phyloP scores from a whole-genome alignment of 306 rosid species.

The Gillenia trifoliata region DNA sequence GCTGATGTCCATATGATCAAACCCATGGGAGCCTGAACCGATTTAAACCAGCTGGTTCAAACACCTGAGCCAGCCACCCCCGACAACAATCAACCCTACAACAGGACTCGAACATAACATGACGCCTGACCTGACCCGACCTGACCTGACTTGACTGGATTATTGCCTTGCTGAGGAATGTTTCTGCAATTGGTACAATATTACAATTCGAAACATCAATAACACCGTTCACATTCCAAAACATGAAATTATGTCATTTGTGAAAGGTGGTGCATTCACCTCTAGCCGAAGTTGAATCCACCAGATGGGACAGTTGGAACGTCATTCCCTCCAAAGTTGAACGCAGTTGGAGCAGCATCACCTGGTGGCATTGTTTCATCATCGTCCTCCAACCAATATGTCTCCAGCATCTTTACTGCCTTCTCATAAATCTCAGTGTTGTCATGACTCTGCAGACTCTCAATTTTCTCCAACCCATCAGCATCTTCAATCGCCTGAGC shows the following conservation, averaged over 20 bases:
- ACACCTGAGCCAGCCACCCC: slow-evolving; percentile 29
- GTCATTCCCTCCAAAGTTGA: slow-evolving; percentile 59
- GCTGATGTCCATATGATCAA: slow-evolving; percentile 32
- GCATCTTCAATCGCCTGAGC: slow-evolving; percentile 87
- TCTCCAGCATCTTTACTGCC: slow-evolving; percentile 90
- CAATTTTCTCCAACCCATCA: slow-evolving; percentile 93
- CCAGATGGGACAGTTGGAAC: slow-evolving; percentile 75
- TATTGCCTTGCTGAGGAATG: slow-evolving; percentile 23
- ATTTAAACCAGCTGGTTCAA: slow-evolving; percentile 38
- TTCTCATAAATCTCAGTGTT: slow-evolving; percentile 92
- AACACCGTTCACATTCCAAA: slow-evolving; percentile 3
- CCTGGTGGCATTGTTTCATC: slow-evolving; percentile 97
- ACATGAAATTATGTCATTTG: background rate
- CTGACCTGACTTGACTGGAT: slow-evolving; percentile 20
- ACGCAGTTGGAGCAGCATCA: slow-evolving; percentile 57
- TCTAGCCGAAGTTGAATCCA: slow-evolving; percentile 84
- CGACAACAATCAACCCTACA: slow-evolving; percentile 23
- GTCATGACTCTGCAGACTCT: slow-evolving; percentile 88
- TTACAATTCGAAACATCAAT: background rate
- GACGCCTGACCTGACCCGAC: slow-evolving; percentile 28
- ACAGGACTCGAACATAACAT: slow-evolving; percentile 27
- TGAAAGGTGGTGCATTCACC: slow-evolving; percentile 25
- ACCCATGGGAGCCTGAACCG: slow-evolving; percentile 25
- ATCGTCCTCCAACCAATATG: slow-evolving; percentile 95
- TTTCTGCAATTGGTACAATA: slow-evolving; percentile 30